Evolutionary conservation across 176 grass and related monocot species (phyloP).

Genomic region (Triticum monococcum): DNA sequence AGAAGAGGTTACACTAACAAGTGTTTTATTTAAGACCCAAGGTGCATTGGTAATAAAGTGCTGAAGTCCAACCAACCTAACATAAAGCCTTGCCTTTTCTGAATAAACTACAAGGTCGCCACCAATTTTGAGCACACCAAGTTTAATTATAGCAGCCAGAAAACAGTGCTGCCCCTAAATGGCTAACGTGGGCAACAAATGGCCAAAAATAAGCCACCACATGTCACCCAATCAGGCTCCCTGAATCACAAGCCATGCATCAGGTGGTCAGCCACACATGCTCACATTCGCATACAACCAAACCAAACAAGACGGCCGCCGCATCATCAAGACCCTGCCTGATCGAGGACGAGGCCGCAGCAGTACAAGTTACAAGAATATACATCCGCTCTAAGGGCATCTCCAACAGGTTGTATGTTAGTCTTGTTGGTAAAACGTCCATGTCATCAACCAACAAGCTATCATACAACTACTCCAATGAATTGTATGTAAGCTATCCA

Average conservation of each 20-base stretch:
- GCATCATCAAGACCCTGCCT: not conserved
- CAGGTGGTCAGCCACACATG: not conserved
- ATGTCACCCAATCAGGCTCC: not conserved
- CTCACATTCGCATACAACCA: not conserved
- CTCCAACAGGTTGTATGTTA: too few species aligned
- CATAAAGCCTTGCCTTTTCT: not conserved
- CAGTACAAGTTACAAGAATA: too few species aligned
- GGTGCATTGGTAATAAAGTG: not conserved
- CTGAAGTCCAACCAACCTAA: not conserved
- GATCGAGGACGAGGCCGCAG: not conserved
- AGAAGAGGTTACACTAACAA: not conserved
- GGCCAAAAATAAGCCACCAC: not conserved
- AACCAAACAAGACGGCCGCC: not conserved
- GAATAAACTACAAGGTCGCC: not conserved
- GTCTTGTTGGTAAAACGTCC: too few species aligned
- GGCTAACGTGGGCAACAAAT: not conserved
- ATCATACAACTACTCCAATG: too few species aligned
- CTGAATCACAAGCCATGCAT: not conserved
- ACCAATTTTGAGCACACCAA: not conserved
- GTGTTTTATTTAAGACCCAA: not conserved
- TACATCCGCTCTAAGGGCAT: not conserved
- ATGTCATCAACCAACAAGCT: too few species aligned
- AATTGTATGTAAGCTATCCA: too few species aligned
- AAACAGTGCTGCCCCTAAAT: not conserved
- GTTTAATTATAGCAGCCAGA: not conserved